Conservation (phyloP, 179 eudicot genomes). For the Carnegiea gigantea region DNA sequence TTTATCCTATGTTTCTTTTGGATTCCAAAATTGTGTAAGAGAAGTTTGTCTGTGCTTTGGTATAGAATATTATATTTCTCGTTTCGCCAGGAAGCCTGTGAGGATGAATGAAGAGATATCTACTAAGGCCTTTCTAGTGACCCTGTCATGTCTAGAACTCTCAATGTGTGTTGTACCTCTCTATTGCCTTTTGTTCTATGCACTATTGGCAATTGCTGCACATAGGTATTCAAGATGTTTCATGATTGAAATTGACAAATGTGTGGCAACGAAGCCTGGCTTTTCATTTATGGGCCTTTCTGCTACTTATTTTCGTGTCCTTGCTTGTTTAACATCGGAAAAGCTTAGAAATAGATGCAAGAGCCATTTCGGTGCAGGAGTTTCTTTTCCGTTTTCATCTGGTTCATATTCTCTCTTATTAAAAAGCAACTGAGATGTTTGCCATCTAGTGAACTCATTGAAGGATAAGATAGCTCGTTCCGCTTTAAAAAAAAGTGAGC, state of each 20-base stretch:
- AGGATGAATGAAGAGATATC: constrained; percentile 1
- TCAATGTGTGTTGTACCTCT: neutral
- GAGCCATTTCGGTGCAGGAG: constrained; percentile 25
- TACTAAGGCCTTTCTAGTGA: constrained; percentile 17
- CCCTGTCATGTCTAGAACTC: constrained; percentile 16
- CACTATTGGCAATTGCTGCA: constrained; percentile 14
- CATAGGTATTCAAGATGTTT: constrained; percentile 45
- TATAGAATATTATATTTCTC: constrained; percentile 68
- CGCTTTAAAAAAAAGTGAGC: too few relatives aligned
- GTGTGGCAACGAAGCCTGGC: constrained; percentile 35
- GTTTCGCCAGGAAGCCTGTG: constrained; percentile 41
- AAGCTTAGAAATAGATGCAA: constrained; percentile 48
- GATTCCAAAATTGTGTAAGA: constrained; percentile 11
- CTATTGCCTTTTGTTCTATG: constrained; percentile 3
- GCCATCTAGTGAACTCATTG: neutral
- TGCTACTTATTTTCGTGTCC: constrained; percentile 43
- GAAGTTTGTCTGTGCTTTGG: constrained; percentile 40
- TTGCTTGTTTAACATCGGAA: constrained; percentile 40
- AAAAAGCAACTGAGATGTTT: neutral
- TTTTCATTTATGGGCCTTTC: constrained; percentile 41
- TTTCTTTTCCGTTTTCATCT: neutral
- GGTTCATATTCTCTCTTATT: neutral
- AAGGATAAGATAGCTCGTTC: too few relatives aligned
- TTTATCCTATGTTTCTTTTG: constrained; percentile 8
- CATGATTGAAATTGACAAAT: constrained; percentile 38